phyloP scores from a whole-genome alignment of 805 yeast species.

The Ogataea dorogensis region DNA sequence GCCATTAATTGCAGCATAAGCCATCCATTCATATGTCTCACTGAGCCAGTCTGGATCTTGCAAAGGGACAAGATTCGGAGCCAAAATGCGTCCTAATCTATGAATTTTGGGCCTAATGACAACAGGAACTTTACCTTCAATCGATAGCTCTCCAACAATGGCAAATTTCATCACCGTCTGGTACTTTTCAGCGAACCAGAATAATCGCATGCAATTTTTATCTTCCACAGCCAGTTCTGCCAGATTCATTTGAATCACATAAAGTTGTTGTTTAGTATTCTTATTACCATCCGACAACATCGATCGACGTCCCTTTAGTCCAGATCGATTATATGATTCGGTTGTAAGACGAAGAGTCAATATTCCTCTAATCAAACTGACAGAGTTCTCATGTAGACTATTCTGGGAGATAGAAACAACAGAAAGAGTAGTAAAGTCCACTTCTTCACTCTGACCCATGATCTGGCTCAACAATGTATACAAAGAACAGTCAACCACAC shows the following conservation, averaged over 20 bases:
- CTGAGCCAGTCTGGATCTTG: constrained; percentile 24
- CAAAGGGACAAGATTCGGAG: constrained; percentile 20
- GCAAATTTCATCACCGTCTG: constrained; percentile 11
- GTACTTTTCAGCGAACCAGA: constrained; percentile 33
- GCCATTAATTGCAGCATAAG: constrained; percentile 28
- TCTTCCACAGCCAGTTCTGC: constrained; percentile 7
- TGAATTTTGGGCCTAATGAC: not conserved
- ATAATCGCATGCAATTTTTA: constrained; percentile 26
- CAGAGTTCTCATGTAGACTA: constrained; percentile 33
- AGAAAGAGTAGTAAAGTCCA: constrained; percentile 11
- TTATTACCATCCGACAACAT: constrained; percentile 27
- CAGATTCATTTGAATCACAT: constrained; percentile 25
- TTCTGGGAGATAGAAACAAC: constrained; percentile 18
- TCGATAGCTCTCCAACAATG: constrained; percentile 3
- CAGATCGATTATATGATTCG: constrained; percentile 33
- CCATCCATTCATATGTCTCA: constrained; percentile 32
- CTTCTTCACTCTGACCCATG: not conserved
- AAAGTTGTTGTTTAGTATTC: constrained; percentile 22
- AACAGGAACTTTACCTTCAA: not conserved
- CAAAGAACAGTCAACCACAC: constrained; percentile 10
- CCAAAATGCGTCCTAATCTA: constrained; percentile 13
- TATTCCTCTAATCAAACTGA: constrained; percentile 29
- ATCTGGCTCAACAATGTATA: constrained; percentile 9
- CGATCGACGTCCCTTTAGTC: constrained; percentile 33
- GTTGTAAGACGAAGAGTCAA: constrained; percentile 32